phyloP scores from a whole-genome alignment of 495 filamentous ascomycete genomes.

The Penicillium samsonianum region DNA sequence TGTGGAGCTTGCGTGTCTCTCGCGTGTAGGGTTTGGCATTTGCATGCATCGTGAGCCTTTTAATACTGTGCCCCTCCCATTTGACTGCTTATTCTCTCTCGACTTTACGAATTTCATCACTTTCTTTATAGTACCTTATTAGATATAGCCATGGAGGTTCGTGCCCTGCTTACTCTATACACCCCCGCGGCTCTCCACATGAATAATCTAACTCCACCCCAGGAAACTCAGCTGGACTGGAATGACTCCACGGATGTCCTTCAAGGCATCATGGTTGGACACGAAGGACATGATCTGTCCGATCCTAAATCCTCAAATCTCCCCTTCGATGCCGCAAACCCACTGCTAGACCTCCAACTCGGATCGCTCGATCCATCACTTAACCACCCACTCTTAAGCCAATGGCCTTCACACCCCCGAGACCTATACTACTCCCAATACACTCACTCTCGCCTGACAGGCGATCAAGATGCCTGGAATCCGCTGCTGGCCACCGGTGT shows the following conservation, averaged over 20 bases:
- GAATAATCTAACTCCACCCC: slow-evolving; percentile 4
- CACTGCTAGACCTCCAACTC: slow-evolving; percentile 36
- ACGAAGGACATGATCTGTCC: slow-evolving; percentile 17
- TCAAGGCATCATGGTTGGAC: slow-evolving; percentile 37
- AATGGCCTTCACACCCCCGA: slow-evolving; percentile 26
- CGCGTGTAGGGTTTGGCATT: slow-evolving; percentile 23
- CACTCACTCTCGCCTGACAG: slow-evolving; percentile 25
- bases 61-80: slow-evolving; percentile 9
- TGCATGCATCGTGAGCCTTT: slow-evolving; percentile 16
- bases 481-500: slow-evolving; percentile 41
- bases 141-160: slow-evolving; percentile 25
- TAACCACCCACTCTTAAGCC: slow-evolving; percentile 25
- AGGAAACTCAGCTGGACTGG: slow-evolving; percentile 29
- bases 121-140: neutral
- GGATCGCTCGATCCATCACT: slow-evolving; percentile 22
- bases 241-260: slow-evolving; percentile 36
- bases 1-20: slow-evolving; percentile 14
- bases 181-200: neutral
- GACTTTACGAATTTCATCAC: neutral
- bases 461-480: slow-evolving; percentile 43
- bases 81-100: slow-evolving; percentile 2
- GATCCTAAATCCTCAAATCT: slow-evolving; percentile 24
- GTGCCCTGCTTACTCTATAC: slow-evolving; percentile 2
- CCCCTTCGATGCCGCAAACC: slow-evolving; percentile 24
- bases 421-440: slow-evolving; percentile 30